Evolutionary conservation across 73 alveolate genomes (phyloP), one percentile per base, ranked within the genome.

Genomic region (Paramecium sonneborni): DNA sequence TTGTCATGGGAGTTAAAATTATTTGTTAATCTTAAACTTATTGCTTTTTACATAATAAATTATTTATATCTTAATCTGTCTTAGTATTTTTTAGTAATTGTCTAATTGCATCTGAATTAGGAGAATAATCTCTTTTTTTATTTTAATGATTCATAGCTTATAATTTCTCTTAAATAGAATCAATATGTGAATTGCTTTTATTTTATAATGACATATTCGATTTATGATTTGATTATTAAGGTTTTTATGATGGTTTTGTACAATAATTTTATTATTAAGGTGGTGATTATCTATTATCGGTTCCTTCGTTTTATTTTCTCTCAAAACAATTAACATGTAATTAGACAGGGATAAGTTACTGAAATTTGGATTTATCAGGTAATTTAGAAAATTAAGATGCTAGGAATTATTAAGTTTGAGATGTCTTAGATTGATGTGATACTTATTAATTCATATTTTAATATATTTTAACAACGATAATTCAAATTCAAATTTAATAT

Each of bases 61-160:
- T 24, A 62, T 26, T 32, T 0, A 32, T 32, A 30, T 62, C 84
- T 11, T 8, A 12, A 12, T 62, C 84, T 11, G 26, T 21, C 9
- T 62, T 62, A 30, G 84, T 43, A 23, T 79, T 79, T 34, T 79
- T 46, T 3, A 43, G 32, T 4, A 39, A 44, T 44, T 26, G 18
- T 44, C 72, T 46, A 18, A 79, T 79, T 5, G 69, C 90, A 23
- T 79, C 90, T 7, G 69, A 41, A 43, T 79, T 72, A 8, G 90
- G 90, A 23, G 90, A 79, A 76, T 79, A 79, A 46, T 79, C 90
- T 79, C 90, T 79, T 46, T 44, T 79, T 39, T 79, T 43, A 41
- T 52, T 52, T 0, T 28, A 32, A 28, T 39, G 44, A 26, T 62
- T 62, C 7, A 62, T 26, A 4, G 84, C 44, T 26, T 6, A 32